Conservation (phyloP, 257 asterid genomes). For the Nicotiana benthamiana region DNA sequence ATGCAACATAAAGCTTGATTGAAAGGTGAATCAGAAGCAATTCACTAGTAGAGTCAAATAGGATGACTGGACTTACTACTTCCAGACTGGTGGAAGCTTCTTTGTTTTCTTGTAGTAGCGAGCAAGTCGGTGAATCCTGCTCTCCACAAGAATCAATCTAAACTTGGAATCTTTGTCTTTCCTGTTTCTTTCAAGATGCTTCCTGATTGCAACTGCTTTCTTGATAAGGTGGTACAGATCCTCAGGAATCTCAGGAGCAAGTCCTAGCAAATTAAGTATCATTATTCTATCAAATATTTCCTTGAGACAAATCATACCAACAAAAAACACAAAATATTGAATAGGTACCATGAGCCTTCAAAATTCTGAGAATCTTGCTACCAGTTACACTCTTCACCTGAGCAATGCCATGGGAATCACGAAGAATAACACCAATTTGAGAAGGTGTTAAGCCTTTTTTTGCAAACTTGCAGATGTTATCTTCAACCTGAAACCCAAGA, state of each 20-base stretch:
- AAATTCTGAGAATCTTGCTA: slow-evolving; percentile 52
- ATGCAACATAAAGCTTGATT: neutral
- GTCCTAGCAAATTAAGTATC: slow-evolving; percentile 28
- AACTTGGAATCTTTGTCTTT: slow-evolving; percentile 70
- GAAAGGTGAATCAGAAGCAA: neutral
- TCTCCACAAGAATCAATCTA: slow-evolving; percentile 58
- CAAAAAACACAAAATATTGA: neutral
- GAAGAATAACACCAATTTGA: slow-evolving; percentile 66
- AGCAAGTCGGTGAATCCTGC: slow-evolving; percentile 14
- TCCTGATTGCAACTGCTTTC: slow-evolving; percentile 67
- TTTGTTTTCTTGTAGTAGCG: no score
- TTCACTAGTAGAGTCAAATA: neutral
- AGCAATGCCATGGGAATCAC: slow-evolving; percentile 71
- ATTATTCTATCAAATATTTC: neutral
- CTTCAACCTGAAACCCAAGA: slow-evolving; percentile 40
- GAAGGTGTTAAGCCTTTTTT: slow-evolving; percentile 65
- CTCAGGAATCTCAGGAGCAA: slow-evolving; percentile 47
- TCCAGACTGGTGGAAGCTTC: no score
- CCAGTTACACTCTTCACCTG: slow-evolving; percentile 33
- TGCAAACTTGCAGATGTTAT: slow-evolving; percentile 57
- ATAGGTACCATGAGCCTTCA: slow-evolving; percentile 39
- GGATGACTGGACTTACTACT: neutral
- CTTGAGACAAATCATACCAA: neutral
- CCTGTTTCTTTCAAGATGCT: slow-evolving; percentile 72
- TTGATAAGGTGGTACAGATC: slow-evolving; percentile 45